These are phyloP conservation scores for Boletus tylopilopsis DNA, from an alignment of 768 basidiomycete genomes.

Conservation along the genomic window DNA sequence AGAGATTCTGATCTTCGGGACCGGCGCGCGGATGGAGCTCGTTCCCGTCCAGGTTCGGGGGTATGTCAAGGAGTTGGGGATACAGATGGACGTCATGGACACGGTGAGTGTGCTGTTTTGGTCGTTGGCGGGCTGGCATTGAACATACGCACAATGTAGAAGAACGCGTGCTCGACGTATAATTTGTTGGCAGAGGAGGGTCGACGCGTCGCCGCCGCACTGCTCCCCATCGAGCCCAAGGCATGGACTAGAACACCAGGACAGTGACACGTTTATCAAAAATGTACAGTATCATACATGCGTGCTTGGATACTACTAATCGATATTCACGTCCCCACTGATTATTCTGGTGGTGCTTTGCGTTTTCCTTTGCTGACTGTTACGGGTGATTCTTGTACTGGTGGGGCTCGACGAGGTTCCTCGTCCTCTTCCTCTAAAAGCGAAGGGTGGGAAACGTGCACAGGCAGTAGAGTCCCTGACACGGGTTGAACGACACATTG, in stretches of 20 bases:
- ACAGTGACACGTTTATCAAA: background rate
- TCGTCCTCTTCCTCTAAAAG: constrained; percentile 63
- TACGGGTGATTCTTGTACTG: constrained; percentile 25
- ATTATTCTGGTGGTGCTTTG: constrained; percentile 42
- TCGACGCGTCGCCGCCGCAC: constrained; percentile 83
- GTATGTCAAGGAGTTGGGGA: constrained; percentile 71
- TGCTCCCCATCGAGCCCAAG: constrained; percentile 63
- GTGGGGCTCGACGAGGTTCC: constrained; percentile 28
- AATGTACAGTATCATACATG: constrained; percentile 15
- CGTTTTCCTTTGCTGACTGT: constrained; percentile 55
- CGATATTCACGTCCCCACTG: background rate
- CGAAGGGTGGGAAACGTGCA: constrained; percentile 55
- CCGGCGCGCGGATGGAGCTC: constrained; percentile 67
- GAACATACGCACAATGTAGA: constrained; percentile 38
- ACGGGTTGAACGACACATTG: background rate
- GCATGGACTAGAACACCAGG: constrained; percentile 42
- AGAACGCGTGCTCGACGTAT: constrained; percentile 94
- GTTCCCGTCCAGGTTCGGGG: constrained; percentile 65
- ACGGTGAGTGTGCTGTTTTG: constrained; percentile 47
- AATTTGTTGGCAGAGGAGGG: constrained; percentile 94
- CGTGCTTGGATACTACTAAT: constrained; percentile 12
- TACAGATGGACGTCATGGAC: constrained; percentile 87
- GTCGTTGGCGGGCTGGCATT: background rate
- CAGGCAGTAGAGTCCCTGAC: constrained; percentile 56
- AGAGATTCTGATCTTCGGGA: constrained; percentile 93